Base-by-base conservation (phyloP, 129 eudicot genomes). In the Chrysanthemum lavandulifolium region DNA sequence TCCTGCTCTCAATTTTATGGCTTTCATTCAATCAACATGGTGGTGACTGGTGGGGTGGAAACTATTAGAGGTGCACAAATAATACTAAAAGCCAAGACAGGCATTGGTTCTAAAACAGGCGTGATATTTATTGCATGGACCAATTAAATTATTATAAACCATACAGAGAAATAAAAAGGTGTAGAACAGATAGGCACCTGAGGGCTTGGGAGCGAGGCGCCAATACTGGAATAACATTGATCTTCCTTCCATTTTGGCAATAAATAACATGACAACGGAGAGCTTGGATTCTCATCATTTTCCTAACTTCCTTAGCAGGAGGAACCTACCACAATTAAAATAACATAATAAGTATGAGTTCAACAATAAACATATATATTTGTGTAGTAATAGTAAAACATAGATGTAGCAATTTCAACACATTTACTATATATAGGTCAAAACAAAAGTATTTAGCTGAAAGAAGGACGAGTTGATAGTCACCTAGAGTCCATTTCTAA, bases 191-290 rank as follows among this genome's bases (percentile, higher is more conserved):
- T 11, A 49, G 21, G 13, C 72, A 90, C 99, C 99, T 84, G 77
- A 95, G 97, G 21, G 99, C 97, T 81, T 95, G 99, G 43, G 89
- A 90, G 63, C 99, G 99, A 74, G 99, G 90, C 10, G 97, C 97
- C 79, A 95, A 45, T 12, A 90, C 97, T 13, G 99, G 99, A 65
- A 95, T 83, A 25, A 95, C 97, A 67, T 95, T 95, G 47, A 95
- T 81, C 75, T 82, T 95, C 78, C 74, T 86, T 61, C 96, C 97
- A 72, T 86, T 88, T 79, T 90, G 99, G 82, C 97, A 95, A 81
- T 86, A 86, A 73, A 95, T 77, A 81, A 80, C 83, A 69, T 90
- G 97, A 78, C 99, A 95, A 69, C 97, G 96, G 12, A 95, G 97
- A 25, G 97, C 99, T 78, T 95, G 99, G 73, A 95, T 95, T 73